These are phyloP conservation scores for Lineolata rhizophorae DNA, from an alignment of 495 filamentous ascomycete genomes.

Conservation along the genomic window DNA sequence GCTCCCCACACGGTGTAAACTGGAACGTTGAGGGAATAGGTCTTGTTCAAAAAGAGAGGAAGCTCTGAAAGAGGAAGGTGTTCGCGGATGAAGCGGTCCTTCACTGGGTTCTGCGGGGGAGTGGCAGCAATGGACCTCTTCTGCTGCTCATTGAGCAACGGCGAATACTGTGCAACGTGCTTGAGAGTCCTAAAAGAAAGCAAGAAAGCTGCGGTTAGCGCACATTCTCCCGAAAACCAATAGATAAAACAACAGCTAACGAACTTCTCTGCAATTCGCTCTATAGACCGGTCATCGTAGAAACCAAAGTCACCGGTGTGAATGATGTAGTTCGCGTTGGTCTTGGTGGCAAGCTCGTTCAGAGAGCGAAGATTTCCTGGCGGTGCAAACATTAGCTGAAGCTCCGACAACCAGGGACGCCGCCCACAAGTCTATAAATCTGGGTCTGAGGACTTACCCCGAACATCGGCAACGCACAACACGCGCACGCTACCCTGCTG, in stretches of 20 bases:
- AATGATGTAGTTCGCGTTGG: slow-evolving; percentile 85
- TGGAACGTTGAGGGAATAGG: slow-evolving; percentile 74
- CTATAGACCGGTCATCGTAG: slow-evolving; percentile 87
- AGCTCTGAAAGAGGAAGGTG: slow-evolving; percentile 91
- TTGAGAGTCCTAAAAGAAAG: slow-evolving; percentile 56
- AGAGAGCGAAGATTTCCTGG: slow-evolving; percentile 84
- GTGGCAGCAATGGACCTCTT: slow-evolving; percentile 67
- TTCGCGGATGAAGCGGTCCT: slow-evolving; percentile 54
- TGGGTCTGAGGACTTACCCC: slow-evolving; percentile 66
- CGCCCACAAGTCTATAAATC: too few relatives aligned
- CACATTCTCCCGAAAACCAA: slow-evolving; percentile 4
- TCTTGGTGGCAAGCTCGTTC: slow-evolving; percentile 86
- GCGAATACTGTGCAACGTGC: slow-evolving; percentile 96
- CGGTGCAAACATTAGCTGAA: slow-evolving; percentile 10
- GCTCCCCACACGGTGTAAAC: slow-evolving; percentile 99
- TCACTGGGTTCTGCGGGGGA: slow-evolving; percentile 41
- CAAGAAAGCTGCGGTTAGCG: neutral
- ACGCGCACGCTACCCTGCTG: slow-evolving; percentile 70
- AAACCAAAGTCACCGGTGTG: slow-evolving; percentile 99
- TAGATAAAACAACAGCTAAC: slow-evolving; percentile 14
- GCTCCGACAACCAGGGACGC: neutral
- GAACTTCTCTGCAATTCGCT: slow-evolving; percentile 97
- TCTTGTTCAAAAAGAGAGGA: slow-evolving; percentile 71
- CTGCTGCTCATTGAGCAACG: slow-evolving; percentile 63
- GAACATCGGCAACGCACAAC: slow-evolving; percentile 90